Conservation (phyloP, 148 eudicot species). For the Diospyros lotus region DNA sequence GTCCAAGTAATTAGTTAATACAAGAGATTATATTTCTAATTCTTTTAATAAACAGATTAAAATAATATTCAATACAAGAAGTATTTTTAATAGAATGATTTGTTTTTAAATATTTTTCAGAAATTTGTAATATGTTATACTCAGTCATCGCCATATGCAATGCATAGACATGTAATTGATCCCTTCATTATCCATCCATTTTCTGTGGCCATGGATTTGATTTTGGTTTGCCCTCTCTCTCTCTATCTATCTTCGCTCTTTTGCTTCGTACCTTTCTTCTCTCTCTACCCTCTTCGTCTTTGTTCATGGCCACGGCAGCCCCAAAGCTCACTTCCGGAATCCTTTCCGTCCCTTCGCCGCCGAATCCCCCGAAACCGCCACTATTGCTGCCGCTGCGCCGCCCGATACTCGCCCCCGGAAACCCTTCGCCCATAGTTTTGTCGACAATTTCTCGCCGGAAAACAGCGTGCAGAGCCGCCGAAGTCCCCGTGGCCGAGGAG, state of each 20-base stretch:
- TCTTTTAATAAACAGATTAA: too few relatives aligned
- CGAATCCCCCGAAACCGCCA: slow-evolving; percentile 18
- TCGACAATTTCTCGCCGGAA: not conserved
- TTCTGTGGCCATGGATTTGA: slow-evolving; percentile 31
- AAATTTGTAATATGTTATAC: too few relatives aligned
- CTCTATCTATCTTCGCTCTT: slow-evolving; percentile 3
- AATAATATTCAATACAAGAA: too few relatives aligned
- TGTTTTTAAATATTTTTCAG: too few relatives aligned
- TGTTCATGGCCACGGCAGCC: slow-evolving; percentile 37
- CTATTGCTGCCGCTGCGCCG: slow-evolving; percentile 13
- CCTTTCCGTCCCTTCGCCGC: slow-evolving; percentile 30
- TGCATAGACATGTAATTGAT: too few relatives aligned
- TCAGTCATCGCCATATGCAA: too few relatives aligned
- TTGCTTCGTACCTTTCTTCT: slow-evolving; percentile 8
- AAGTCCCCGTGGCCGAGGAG: slow-evolving; percentile 35
- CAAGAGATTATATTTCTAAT: too few relatives aligned
- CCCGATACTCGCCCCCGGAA: slow-evolving; percentile 5
- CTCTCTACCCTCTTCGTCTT: slow-evolving; percentile 1
- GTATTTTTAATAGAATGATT: too few relatives aligned
- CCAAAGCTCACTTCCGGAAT: slow-evolving; percentile 39
- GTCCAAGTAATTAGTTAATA: too few relatives aligned
- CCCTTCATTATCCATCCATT: slow-evolving; percentile 33
- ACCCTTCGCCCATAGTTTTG: not conserved
- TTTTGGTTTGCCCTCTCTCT: not conserved
- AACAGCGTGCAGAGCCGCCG: slow-evolving; percentile 49